These are phyloP conservation scores for Leccinum fibrillosum DNA, from an alignment of 768 basidiomycete genomes.

Conservation along the genomic window DNA sequence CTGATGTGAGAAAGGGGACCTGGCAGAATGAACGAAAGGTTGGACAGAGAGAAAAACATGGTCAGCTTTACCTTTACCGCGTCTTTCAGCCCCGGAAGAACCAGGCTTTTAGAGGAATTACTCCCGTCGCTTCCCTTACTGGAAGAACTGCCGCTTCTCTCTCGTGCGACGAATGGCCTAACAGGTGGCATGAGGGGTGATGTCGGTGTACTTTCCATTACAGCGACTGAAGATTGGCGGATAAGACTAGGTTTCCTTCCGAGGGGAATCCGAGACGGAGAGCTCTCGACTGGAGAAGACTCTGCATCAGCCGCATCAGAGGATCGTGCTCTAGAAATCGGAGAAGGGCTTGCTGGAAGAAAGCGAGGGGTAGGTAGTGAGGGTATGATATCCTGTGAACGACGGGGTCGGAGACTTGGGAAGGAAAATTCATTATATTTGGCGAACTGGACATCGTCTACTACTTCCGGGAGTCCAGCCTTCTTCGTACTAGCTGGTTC, in stretches of 20 bases:
- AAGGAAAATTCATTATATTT: constrained; percentile 54
- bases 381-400: constrained; percentile 49
- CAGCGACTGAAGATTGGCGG: constrained; percentile 52
- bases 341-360: constrained; percentile 31
- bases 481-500: constrained; percentile 34
- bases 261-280: constrained; percentile 10
- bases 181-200: constrained; percentile 42
- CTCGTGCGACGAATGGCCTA: constrained; percentile 45
- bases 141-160: constrained; percentile 48
- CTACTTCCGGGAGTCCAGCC: constrained; percentile 27
- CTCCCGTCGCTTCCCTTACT: constrained; percentile 37
- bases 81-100: constrained; percentile 65
- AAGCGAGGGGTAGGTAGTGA: constrained; percentile 23
- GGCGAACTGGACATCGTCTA: constrained; percentile 41
- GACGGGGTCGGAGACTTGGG: constrained; percentile 54
- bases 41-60: background rate
- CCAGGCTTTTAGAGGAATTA: constrained; percentile 28
- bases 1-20: constrained; percentile 66
- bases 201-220: constrained; percentile 46
- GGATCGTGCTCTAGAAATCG: constrained; percentile 34
- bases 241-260: constrained; percentile 38
- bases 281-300: constrained; percentile 10
- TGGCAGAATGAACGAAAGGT: constrained; percentile 23
- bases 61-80: constrained; percentile 56
- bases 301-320: constrained; percentile 28